Evolutionary conservation across 2,329 filamentous ascomycete species (phyloP), one percentile per base, ranked within the genome.

Genomic region (Monilinia polystroma): DNA sequence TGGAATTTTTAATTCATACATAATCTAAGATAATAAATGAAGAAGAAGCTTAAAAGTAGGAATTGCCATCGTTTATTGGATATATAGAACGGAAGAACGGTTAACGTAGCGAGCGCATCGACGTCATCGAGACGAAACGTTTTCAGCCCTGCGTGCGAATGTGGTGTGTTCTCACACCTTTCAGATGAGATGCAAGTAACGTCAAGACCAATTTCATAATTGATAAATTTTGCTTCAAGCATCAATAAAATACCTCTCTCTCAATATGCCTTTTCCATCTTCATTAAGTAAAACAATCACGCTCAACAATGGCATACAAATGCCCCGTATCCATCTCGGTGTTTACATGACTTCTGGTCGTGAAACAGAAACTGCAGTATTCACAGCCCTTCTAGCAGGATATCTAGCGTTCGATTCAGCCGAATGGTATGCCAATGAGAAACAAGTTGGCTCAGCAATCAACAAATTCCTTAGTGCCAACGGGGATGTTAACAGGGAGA

Each of bases 251-350:
- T 4, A 20, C 47, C 18, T 10, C 12, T 7, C 10, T 60, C 23
- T 11, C 7, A 60, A 60, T 16, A 49, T 60, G 57, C 57, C 57
- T 49, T 35, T 12, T 26, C 54, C 63, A 14, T 29, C 55, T 16
- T 66, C 64, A 26, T 32, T 66, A 53, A 35, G 45, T 18, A 60
- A 60, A 16, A 54, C 41, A 16, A 53, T 64, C 3, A 60, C 63
- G 5, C 54, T 66, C 32, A 66, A 66, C 14, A 66, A 66, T 60
- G 64, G 64, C 74, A 79, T 84, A 66, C 80, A 81, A 18, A 91
- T 92, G 78, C 90, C 90, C 18, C 85, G 84, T 72, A 86, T 92
- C 71, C 90, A 92, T 71, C 83, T 92, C 1, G 90, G 90, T 5
- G 85, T 92, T 14, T 93, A 92, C 78, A 82, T 89, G 79, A 90